Evolutionary conservation across 768 basidiomycete species (phyloP).

Genomic region (Neoboletus magnificus): DNA sequence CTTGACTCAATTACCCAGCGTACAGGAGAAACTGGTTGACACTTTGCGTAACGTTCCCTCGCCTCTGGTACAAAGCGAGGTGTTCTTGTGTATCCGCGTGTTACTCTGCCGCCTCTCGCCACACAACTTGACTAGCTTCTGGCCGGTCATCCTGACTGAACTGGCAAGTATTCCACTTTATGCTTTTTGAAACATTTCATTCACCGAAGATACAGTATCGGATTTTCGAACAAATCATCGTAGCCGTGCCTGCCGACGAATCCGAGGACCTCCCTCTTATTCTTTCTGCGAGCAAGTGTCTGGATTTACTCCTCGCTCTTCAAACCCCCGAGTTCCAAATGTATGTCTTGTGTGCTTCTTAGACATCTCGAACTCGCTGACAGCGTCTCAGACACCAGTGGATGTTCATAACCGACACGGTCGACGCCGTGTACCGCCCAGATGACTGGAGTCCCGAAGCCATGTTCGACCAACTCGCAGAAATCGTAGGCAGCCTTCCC

Average conservation of each 20-base stretch:
- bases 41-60: slow-evolving; percentile 76
- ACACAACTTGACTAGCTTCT: slow-evolving; percentile 91
- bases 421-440: slow-evolving; percentile 88
- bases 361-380: slow-evolving; percentile 1
- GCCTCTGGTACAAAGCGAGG: slow-evolving; percentile 88
- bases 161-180: slow-evolving; percentile 48
- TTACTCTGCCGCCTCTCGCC: slow-evolving; percentile 86
- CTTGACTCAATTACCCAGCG: slow-evolving; percentile 81
- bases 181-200: neutral
- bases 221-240: slow-evolving; percentile 80
- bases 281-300: slow-evolving; percentile 87
- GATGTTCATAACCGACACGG: slow-evolving; percentile 98
- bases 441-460: slow-evolving; percentile 82
- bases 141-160: slow-evolving; percentile 94
- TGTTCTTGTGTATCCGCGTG: slow-evolving; percentile 90
- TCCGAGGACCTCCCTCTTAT: slow-evolving; percentile 83
- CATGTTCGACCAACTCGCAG: slow-evolving; percentile 87
- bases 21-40: slow-evolving; percentile 98
- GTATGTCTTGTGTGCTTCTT: slow-evolving; percentile 39
- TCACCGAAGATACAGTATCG: slow-evolving; percentile 59
- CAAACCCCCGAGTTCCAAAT: slow-evolving; percentile 99
- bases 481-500: slow-evolving; percentile 72
- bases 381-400: slow-evolving; percentile 74
- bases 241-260: slow-evolving; percentile 68
- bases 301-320: slow-evolving; percentile 87